These are phyloP conservation scores for Metschnikowia dekortorum DNA, from an alignment of 805 yeast genomes.

Conservation along the genomic window DNA sequence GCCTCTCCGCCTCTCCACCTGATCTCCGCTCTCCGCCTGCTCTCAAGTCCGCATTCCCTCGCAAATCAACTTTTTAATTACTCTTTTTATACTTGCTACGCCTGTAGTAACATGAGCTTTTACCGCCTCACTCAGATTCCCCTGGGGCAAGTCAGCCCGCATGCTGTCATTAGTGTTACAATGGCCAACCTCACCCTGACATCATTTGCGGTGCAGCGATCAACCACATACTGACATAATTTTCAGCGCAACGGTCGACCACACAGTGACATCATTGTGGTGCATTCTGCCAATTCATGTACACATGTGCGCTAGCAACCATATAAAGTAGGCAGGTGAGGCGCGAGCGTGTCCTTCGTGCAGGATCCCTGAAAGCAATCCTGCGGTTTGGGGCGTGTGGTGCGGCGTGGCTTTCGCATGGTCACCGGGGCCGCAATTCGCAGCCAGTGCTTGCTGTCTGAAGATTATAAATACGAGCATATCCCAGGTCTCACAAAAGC, in stretches of 20 bases:
- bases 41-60: too few species aligned
- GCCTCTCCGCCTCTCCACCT: too few species aligned
- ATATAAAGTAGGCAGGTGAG: not conserved
- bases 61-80: too few species aligned
- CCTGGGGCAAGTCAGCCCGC: too few species aligned
- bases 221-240: not conserved
- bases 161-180: too few species aligned
- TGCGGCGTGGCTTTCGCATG: not conserved
- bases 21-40: too few species aligned
- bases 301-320: not conserved
- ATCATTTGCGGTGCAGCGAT: not conserved
- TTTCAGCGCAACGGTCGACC: not conserved
- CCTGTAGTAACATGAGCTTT: too few species aligned
- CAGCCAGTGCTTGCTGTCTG: slow-evolving; percentile 3
- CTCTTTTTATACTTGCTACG: too few species aligned
- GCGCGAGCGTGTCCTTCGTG: not conserved
- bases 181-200: too few species aligned
- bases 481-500: not conserved
- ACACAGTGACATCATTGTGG: not conserved
- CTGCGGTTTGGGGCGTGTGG: not conserved
- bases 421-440: slow-evolving; percentile 2
- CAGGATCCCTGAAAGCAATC: slow-evolving; percentile 4
- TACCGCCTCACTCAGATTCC: too few species aligned
- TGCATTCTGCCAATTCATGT: not conserved
- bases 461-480: not conserved